Conservation (phyloP, 768 basidiomycete genomes). For the Auricularia sp. region DNA sequence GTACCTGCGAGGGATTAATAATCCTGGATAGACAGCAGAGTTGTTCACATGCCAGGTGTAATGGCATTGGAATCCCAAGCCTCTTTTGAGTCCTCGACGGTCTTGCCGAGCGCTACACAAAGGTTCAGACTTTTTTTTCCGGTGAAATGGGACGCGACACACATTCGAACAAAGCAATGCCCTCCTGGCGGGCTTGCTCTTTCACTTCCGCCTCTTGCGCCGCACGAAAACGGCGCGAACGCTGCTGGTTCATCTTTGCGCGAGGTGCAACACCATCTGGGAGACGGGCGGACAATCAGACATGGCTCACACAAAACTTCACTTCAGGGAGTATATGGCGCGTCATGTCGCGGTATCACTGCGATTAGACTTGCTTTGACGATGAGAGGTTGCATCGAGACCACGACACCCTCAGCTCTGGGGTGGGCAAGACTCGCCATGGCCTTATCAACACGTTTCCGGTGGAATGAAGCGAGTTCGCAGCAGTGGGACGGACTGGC, state of each 20-base stretch:
- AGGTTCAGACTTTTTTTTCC: not conserved
- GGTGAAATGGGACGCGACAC: not conserved
- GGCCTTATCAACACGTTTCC: too few species aligned
- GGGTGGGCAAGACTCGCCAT: too few species aligned
- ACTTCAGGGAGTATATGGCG: not conserved
- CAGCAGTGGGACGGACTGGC: too few species aligned
- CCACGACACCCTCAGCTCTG: too few species aligned
- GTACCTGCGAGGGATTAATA: conserved; percentile 29
- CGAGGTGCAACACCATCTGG: conserved; percentile 93
- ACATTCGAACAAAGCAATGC: conserved; percentile 82
- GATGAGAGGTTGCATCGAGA: too few species aligned
- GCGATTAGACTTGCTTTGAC: too few species aligned
- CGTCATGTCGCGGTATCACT: too few species aligned
- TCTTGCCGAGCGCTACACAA: conserved; percentile 80
- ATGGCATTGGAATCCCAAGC: conserved; percentile 98
- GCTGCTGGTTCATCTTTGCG: conserved; percentile 99
- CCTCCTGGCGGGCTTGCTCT: conserved; percentile 75
- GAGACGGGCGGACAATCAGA: conserved; percentile 2
- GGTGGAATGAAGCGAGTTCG: too few species aligned
- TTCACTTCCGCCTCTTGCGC: conserved; percentile 93
- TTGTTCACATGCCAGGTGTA: conserved; percentile 56
- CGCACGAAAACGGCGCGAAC: conserved; percentile 89
- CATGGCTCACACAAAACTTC: not conserved
- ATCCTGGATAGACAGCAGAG: not conserved
- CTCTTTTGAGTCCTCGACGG: conserved; percentile 63